phyloP scores from a whole-genome alignment of 805 yeast species.

The Brettanomyces bruxellensis region DNA sequence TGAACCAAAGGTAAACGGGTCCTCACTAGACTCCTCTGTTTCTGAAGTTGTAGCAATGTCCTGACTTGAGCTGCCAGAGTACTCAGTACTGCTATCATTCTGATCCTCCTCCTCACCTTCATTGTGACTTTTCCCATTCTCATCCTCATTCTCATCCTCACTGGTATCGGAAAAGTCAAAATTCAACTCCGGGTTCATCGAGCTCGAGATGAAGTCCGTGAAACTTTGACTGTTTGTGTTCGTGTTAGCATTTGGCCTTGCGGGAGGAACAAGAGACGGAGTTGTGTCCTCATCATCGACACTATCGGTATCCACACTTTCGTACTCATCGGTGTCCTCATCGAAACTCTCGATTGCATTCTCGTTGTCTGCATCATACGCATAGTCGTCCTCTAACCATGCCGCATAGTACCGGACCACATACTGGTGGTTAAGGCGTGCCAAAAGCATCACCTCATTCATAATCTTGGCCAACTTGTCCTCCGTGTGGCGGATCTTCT shows the following conservation, averaged over 20 bases:
- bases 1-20: slow-evolving; percentile 21
- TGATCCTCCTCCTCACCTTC: slow-evolving; percentile 18
- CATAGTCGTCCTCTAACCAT: slow-evolving; percentile 78
- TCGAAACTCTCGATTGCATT: slow-evolving; percentile 21
- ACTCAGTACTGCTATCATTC: slow-evolving; percentile 21
- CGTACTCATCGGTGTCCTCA: slow-evolving; percentile 16
- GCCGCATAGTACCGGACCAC: slow-evolving; percentile 96
- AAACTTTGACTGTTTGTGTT: slow-evolving; percentile 27
- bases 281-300: slow-evolving; percentile 18
- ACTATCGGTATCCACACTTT: slow-evolving; percentile 23
- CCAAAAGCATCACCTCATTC: slow-evolving; percentile 86
- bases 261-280: not conserved
- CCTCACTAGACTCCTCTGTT: slow-evolving; percentile 12
- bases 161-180: slow-evolving; percentile 39
- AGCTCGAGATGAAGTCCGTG: slow-evolving; percentile 63
- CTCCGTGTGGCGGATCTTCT: slow-evolving; percentile 78
- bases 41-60: slow-evolving; percentile 11
- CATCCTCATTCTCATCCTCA: slow-evolving; percentile 12
- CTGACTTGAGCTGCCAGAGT: slow-evolving; percentile 13
- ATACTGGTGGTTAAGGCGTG: slow-evolving; percentile 88
- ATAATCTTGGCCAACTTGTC: slow-evolving; percentile 72
- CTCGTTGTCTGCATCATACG: slow-evolving; percentile 5
- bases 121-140: slow-evolving; percentile 7
- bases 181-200: slow-evolving; percentile 48
- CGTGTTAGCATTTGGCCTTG: slow-evolving; percentile 12